These are phyloP conservation scores for Leccinum ochraceum DNA, from an alignment of 768 basidiomycete genomes.

Conservation along the genomic window DNA sequence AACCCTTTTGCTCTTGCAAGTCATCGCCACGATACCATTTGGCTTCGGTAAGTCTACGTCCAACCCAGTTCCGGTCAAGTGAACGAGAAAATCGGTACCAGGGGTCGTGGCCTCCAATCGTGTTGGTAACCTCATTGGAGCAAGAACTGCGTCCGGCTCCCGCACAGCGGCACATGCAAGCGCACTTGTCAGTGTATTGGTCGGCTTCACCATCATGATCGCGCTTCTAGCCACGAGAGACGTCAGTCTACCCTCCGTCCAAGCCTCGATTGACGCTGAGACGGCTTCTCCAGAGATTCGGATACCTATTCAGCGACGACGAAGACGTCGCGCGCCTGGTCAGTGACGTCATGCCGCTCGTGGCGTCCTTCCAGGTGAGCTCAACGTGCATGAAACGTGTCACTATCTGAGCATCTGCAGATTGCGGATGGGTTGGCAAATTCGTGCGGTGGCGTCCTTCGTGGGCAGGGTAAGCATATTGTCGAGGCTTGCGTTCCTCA, in stretches of 20 bases:
- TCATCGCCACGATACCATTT: conserved; percentile 75
- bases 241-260: conserved; percentile 36
- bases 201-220: conserved; percentile 60
- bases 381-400: not conserved
- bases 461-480: conserved; percentile 42
- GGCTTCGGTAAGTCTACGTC: conserved; percentile 51
- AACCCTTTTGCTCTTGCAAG: conserved; percentile 31
- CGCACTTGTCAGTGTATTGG: conserved; percentile 61
- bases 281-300: conserved; percentile 45
- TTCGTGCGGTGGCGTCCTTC: conserved; percentile 50
- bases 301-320: conserved; percentile 71
- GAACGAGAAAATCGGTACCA: conserved; percentile 15
- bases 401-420: conserved; percentile 21
- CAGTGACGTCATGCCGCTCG: conserved; percentile 50
- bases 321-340: conserved; percentile 50
- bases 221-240: conserved; percentile 56
- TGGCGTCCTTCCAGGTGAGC: conserved; percentile 54
- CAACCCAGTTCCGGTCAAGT: not conserved
- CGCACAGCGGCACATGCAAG: conserved; percentile 62
- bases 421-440: conserved; percentile 54
- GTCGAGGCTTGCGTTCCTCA: too few species aligned
- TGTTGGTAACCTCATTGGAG: conserved; percentile 72
- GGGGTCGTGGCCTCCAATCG: conserved; percentile 72
- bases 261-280: not conserved
- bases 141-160: conserved; percentile 51